Percentiles rank a stretch among this genome's conserved stretches.
Evolutionary conservation across 2,329 filamentous ascomycete species (phyloP).

Genomic region (Phialocephala sp.): DNA sequence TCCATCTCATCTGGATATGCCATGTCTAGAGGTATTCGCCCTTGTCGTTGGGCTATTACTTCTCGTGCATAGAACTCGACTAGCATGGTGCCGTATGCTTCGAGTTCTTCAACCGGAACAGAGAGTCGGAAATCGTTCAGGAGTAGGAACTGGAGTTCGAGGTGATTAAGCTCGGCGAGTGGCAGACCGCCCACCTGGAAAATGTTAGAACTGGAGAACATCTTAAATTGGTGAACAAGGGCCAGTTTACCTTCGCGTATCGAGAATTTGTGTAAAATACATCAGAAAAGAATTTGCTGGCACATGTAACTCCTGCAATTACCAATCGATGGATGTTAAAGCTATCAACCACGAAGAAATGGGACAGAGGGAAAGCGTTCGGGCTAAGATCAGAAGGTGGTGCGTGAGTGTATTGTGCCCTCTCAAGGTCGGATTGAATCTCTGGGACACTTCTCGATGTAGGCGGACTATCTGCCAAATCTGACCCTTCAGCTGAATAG

Average conservation of each 20-base stretch:
- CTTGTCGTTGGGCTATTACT: constrained; percentile 67
- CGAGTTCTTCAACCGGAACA: constrained; percentile 91
- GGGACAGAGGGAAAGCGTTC: constrained; percentile 52
- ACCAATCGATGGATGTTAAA: constrained; percentile 98
- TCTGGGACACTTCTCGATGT: constrained; percentile 39
- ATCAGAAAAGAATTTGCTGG: constrained; percentile 99
- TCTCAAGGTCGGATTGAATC: constrained; percentile 36
- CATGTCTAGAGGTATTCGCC: constrained; percentile 32
- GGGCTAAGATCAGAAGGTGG: constrained; percentile 32
- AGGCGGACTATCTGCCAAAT: constrained; percentile 39
- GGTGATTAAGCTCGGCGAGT: constrained; percentile 88
- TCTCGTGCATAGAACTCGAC: constrained; percentile 97
- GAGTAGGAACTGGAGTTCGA: constrained; percentile 93
- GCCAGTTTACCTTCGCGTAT: constrained; percentile 85
- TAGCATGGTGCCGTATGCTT: constrained; percentile 97
- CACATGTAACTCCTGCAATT: constrained; percentile 95
- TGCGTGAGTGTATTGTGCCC: constrained; percentile 38
- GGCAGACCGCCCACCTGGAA: constrained; percentile 89
- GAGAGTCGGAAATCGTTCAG: constrained; percentile 96
- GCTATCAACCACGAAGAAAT: constrained; percentile 95
- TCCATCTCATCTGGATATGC: constrained; percentile 34
- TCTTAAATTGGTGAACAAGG: constrained; percentile 12
- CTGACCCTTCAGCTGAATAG: constrained; percentile 41
- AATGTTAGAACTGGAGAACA: constrained; percentile 12
- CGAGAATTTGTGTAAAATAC: constrained; percentile 99